Evolutionary conservation across 2,329 filamentous ascomycete genomes (phyloP).

Genomic region (Plectosphaerella plurivora): DNA sequence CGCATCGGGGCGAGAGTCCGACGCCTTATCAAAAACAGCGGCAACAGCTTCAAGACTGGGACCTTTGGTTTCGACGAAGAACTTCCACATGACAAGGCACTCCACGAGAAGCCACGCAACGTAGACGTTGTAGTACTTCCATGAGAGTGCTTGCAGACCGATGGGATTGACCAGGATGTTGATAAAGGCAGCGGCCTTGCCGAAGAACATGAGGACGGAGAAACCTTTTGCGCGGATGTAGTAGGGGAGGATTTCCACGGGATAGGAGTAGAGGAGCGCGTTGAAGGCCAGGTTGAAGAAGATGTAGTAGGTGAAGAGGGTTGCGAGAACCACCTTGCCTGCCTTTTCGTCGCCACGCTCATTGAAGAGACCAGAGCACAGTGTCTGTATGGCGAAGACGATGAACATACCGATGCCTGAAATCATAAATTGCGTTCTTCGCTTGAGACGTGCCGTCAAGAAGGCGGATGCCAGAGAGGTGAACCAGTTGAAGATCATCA

Average conservation of each 20-base stretch:
- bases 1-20: too few species aligned
- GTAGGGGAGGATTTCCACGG: constrained; percentile 47
- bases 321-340: constrained; percentile 22
- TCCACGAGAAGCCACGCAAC: constrained; percentile 36
- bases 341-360: constrained; percentile 22
- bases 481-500: constrained; percentile 12
- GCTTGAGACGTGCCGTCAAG: constrained; percentile 20
- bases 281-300: constrained; percentile 30
- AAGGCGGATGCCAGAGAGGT: constrained; percentile 11
- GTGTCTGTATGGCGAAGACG: constrained; percentile 32
- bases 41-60: constrained; percentile 15
- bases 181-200: constrained; percentile 13
- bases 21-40: too few species aligned
- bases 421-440: constrained; percentile 25
- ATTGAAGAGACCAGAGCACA: constrained; percentile 13
- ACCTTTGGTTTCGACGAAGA: constrained; percentile 27
- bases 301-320: constrained; percentile 31
- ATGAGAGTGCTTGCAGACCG: constrained; percentile 43
- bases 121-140: constrained; percentile 56
- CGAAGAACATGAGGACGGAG: constrained; percentile 15
- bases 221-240: constrained; percentile 47
- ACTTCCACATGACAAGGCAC: constrained; percentile 14
- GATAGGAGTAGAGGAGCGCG: constrained; percentile 31
- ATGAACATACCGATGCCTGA: constrained; percentile 26
- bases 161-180: constrained; percentile 43